These are phyloP conservation scores for Blastosporella zonata DNA, from an alignment of 1,284 basidiomycete genomes.

Conservation along the genomic window DNA sequence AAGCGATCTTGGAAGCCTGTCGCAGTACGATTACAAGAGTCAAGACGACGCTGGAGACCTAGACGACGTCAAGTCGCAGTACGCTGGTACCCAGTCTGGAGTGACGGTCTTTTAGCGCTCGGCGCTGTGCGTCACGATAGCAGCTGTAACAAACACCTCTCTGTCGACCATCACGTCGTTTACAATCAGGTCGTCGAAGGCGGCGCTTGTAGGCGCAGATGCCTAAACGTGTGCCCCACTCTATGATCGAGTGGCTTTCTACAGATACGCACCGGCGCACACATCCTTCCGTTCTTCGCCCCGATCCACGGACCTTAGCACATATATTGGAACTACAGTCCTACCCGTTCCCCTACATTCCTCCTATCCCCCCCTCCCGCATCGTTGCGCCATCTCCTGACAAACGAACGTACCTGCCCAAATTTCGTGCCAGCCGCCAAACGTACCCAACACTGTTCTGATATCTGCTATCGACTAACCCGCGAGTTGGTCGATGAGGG, in stretches of 20 bases:
- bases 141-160: slow-evolving; percentile 5
- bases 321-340: slow-evolving; percentile 13
- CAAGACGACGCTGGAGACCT: slow-evolving; percentile 73
- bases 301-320: slow-evolving; percentile 12
- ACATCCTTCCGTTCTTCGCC: slow-evolving; percentile 11
- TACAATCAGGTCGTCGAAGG: slow-evolving; percentile 7
- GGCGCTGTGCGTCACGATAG: slow-evolving; percentile 3
- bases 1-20: slow-evolving; percentile 75
- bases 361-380: slow-evolving; percentile 2
- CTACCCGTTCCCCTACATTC: slow-evolving; percentile 4
- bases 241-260: slow-evolving; percentile 4
- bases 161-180: slow-evolving; percentile 9
- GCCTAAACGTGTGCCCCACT: slow-evolving; percentile 3
- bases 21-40: slow-evolving; percentile 83
- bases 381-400: neutral
- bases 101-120: slow-evolving; percentile 69
- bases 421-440: neutral
- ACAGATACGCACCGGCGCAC: slow-evolving; percentile 10
- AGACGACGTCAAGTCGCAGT: slow-evolving; percentile 84
- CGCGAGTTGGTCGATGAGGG: neutral
- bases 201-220: slow-evolving; percentile 7
- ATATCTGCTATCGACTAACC: neutral
- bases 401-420: neutral
- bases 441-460: neutral
- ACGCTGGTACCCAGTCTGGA: slow-evolving; percentile 76